Percentiles rank a stretch among this genome's conserved stretches.
Evolutionary conservation across 345 rosid genomes (phyloP).

Genomic region (Angophora floribunda): DNA sequence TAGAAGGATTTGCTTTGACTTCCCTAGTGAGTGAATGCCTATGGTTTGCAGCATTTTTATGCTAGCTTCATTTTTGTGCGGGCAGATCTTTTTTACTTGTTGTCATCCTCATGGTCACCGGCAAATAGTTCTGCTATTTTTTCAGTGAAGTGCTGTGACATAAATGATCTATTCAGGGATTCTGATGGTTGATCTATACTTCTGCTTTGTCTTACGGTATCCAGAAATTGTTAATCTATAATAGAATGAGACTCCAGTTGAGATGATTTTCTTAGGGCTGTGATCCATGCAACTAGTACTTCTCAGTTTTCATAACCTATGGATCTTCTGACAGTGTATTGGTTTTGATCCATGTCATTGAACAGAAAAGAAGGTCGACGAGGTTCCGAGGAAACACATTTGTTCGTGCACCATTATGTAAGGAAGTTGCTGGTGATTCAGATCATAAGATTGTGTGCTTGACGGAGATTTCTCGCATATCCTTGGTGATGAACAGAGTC

Average conservation of each 20-base stretch:
- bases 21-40: background rate
- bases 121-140: background rate
- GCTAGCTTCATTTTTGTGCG: background rate
- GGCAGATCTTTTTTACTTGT: background rate
- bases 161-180: background rate
- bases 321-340: background rate
- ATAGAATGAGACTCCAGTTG: background rate
- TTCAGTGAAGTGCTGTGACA: background rate
- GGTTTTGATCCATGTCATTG: background rate
- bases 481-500: conserved; percentile 1
- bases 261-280: background rate
- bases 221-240: background rate
- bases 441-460: background rate
- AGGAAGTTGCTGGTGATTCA: conserved; percentile 2
- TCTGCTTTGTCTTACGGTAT: background rate
- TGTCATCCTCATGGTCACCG: background rate
- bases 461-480: background rate
- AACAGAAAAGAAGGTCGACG: conserved; percentile 72
- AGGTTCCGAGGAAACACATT: conserved; percentile 33
- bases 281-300: background rate
- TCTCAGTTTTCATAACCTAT: background rate
- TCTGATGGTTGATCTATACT: background rate
- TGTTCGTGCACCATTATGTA: conserved; percentile 76
- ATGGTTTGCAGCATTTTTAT: background rate
- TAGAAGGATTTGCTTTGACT: background rate